A percentile compares a stretch with the other conserved stretches of the same genome.
Evolutionary conservation across 495 filamentous ascomycete species (phyloP).

Genomic region (Annulohypoxylon moriforme): DNA sequence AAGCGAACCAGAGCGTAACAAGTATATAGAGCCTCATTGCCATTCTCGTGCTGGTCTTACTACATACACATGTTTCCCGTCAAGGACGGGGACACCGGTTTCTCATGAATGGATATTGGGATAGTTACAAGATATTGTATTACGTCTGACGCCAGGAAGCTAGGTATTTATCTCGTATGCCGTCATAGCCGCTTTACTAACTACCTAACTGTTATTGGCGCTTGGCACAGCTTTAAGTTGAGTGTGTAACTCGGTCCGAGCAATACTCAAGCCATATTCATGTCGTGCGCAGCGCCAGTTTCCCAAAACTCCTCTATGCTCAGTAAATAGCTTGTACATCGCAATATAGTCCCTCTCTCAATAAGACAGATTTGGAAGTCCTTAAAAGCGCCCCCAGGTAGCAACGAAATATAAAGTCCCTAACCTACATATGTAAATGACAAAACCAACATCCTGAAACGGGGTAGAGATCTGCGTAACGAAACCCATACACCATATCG

Average conservation of each 20-base stretch:
- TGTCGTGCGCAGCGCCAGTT: not conserved
- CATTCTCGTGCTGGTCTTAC: not conserved
- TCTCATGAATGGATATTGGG: not conserved
- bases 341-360: not conserved
- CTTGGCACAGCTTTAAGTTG: constrained; percentile 8
- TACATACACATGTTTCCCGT: not conserved
- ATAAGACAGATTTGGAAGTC: not conserved
- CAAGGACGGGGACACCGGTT: not conserved
- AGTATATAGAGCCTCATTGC: not conserved
- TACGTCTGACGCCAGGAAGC: constrained; percentile 4
- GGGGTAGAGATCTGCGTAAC: not conserved
- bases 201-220: not conserved
- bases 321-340: not conserved
- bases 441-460: constrained; percentile 1
- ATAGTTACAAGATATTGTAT: not conserved
- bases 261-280: not conserved
- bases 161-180: not conserved
- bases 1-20: not conserved
- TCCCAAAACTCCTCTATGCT: not conserved
- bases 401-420: not conserved
- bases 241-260: not conserved
- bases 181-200: constrained; percentile 4
- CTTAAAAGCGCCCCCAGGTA: not conserved
- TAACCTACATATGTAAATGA: not conserved
- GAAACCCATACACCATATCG: not conserved